These are phyloP conservation scores for Uronychia setigera DNA, from an alignment of 73 alveolate species.

Conservation along the genomic window DNA sequence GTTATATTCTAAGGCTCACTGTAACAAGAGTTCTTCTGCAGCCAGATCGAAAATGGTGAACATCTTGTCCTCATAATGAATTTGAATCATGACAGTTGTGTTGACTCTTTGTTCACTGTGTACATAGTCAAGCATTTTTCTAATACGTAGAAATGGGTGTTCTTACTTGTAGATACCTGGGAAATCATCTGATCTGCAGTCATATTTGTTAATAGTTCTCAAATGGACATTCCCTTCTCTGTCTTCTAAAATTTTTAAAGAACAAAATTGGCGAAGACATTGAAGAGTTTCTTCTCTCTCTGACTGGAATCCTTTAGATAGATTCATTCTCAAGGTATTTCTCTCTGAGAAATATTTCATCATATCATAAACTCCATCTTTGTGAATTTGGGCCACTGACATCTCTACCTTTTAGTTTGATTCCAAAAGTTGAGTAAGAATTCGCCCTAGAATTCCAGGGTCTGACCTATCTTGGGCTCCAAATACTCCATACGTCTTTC, in stretches of 20 bases:
- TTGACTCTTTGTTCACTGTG: too few relatives aligned
- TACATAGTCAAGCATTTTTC: neutral
- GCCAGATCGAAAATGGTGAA: neutral
- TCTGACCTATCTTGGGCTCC: neutral
- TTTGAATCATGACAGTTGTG: too few relatives aligned
- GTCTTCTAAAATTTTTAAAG: neutral
- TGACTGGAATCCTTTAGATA: neutral
- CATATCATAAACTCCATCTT: neutral
- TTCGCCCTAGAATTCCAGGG: neutral
- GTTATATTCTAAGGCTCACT: neutral
- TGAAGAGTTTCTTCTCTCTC: neutral
- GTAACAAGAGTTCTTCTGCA: neutral
- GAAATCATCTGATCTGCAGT: neutral
- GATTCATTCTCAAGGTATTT: neutral
- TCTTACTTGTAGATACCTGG: neutral
- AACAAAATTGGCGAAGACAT: neutral
- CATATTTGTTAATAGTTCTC: neutral
- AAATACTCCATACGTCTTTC: neutral
- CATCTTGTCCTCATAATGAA: too few relatives aligned
- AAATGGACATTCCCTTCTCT: neutral
- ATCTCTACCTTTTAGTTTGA: neutral
- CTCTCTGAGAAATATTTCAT: neutral
- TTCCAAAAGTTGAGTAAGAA: neutral
- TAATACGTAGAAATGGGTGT: neutral
- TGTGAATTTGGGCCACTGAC: neutral